Evolutionary conservation across 352 stramenopile species (phyloP).

Genomic region (Phytophthora pseudosyringae): DNA sequence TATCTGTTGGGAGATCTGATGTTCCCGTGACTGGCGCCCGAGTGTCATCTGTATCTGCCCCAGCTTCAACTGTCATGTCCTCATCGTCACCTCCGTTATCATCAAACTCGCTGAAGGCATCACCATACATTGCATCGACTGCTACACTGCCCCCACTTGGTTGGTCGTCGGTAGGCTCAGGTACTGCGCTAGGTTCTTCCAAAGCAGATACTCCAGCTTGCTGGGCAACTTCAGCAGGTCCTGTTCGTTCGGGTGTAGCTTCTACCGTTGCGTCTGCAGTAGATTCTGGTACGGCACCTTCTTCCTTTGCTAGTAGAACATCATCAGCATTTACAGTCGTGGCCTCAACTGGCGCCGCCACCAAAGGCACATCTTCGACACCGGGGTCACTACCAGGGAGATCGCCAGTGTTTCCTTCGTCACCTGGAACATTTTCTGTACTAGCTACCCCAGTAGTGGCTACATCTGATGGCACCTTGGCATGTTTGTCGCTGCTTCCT

Average conservation of each 20-base stretch:
- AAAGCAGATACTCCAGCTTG: background rate
- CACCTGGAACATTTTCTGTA: background rate
- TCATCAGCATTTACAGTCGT: background rate
- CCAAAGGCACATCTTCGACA: background rate
- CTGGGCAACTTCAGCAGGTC: background rate
- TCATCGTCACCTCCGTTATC: conserved; percentile 50
- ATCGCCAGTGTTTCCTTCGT: background rate
- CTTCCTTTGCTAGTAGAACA: background rate
- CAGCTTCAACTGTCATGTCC: conserved; percentile 29
- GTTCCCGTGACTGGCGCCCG: conserved; percentile 2
- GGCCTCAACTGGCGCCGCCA: background rate
- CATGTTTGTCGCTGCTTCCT: background rate
- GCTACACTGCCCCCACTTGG: conserved; percentile 13
- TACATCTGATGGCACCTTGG: background rate
- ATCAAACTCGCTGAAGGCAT: conserved; percentile 66
- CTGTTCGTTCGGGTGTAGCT: background rate
- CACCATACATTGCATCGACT: conserved; percentile 61
- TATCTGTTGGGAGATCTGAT: conserved; percentile 2
- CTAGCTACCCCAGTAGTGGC: background rate
- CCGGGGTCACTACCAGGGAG: background rate
- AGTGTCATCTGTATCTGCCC: conserved; percentile 18
- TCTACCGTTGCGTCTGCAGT: background rate
- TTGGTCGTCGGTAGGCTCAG: conserved; percentile 10
- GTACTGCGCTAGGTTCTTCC: conserved; percentile 2
- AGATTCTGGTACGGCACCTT: background rate